These are phyloP conservation scores for Aspergillus sp. DNA, from an alignment of 2,329 filamentous ascomycete genomes.

Conservation along the genomic window DNA sequence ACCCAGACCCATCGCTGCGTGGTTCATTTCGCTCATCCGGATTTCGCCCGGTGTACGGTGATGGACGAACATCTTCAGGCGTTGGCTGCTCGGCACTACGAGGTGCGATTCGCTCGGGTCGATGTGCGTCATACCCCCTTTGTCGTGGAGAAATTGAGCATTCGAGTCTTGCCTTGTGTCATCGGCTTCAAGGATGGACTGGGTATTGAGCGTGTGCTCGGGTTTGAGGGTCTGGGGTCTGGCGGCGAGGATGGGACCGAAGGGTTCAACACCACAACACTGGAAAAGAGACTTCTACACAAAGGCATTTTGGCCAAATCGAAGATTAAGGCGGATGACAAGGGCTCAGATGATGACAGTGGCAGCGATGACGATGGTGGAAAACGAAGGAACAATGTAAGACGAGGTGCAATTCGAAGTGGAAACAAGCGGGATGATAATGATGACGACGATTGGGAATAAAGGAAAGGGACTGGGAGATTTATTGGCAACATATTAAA, in stretches of 20 bases:
- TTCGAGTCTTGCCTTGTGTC: slow-evolving; percentile 44
- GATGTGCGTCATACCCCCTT: slow-evolving; percentile 45
- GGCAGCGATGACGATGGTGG: slow-evolving; percentile 17
- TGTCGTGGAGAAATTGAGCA: slow-evolving; percentile 42
- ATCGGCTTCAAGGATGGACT: slow-evolving; percentile 46
- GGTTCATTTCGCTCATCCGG: slow-evolving; percentile 61
- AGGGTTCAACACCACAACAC: slow-evolving; percentile 33
- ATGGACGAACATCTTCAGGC: slow-evolving; percentile 58
- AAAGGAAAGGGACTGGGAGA: not conserved
- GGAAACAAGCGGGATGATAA: slow-evolving; percentile 28
- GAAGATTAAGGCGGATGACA: slow-evolving; percentile 22
- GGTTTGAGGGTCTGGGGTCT: slow-evolving; percentile 43
- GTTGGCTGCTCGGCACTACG: slow-evolving; percentile 34
- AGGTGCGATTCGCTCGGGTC: slow-evolving; percentile 41
- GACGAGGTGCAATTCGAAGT: slow-evolving; percentile 23
- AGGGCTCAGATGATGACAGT: slow-evolving; percentile 19
- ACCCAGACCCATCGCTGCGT: slow-evolving; percentile 54
- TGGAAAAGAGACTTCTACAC: slow-evolving; percentile 39
- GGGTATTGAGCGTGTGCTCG: slow-evolving; percentile 40
- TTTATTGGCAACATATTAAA: too few species aligned
- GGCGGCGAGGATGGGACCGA: slow-evolving; percentile 34
- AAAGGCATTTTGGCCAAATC: slow-evolving; percentile 34
- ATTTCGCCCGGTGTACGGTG: slow-evolving; percentile 57
- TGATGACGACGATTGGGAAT: slow-evolving; percentile 30
- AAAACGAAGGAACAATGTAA: slow-evolving; percentile 3